Conservation (phyloP, 2,329 filamentous ascomycete genomes). For the Aspergillus sp. region DNA sequence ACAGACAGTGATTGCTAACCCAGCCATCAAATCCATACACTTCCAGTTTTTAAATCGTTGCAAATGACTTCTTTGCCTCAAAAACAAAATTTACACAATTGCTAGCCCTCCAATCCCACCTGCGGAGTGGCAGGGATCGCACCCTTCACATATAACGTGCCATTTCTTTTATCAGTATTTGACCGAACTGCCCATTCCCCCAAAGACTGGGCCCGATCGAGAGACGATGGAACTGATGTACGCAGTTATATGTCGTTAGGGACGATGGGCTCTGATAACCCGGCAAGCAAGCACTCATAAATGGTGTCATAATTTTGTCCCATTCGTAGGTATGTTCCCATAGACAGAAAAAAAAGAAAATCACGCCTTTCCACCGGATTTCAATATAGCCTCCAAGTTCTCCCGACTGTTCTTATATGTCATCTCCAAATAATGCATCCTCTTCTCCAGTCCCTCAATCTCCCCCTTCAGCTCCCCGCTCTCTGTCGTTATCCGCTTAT, state of each 20-base stretch:
- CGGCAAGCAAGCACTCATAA: neutral
- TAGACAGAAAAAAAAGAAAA: neutral
- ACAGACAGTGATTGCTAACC: neutral
- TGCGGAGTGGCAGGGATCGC: neutral
- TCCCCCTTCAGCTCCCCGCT: slow-evolving; percentile 74
- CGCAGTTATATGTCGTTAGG: neutral
- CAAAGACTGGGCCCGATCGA: neutral
- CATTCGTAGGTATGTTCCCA: neutral
- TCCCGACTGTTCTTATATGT: slow-evolving; percentile 92
- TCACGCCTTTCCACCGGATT: slow-evolving; percentile 46
- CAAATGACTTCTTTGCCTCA: neutral
- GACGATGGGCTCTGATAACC: neutral
- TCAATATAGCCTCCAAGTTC: slow-evolving; percentile 86
- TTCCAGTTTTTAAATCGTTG: neutral
- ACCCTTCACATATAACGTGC: no score
- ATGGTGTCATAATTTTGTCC: neutral
- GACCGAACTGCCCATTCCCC: neutral
- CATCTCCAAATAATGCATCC: slow-evolving; percentile 87
- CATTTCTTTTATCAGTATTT: neutral
- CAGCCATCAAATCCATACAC: neutral
- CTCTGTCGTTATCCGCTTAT: slow-evolving; percentile 73
- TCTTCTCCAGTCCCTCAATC: slow-evolving; percentile 79
- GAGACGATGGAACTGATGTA: neutral
- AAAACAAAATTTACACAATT: neutral
- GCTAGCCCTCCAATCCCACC: neutral